Conservation (phyloP, 345 rosid genomes). For the Kernera saxatilis region DNA sequence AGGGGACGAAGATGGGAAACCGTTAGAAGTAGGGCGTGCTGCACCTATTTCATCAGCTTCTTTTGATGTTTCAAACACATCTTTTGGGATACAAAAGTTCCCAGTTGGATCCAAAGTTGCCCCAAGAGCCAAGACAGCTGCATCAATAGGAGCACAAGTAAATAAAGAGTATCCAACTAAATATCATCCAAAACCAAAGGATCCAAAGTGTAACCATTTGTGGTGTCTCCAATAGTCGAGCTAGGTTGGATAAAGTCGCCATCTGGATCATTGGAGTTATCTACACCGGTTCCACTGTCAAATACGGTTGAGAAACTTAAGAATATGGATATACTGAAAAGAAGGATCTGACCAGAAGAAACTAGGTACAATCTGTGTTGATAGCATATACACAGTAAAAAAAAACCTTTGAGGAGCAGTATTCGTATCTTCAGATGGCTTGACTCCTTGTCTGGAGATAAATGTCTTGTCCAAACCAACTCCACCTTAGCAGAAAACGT, state of each 20-base stretch:
- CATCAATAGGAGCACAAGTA: background rate
- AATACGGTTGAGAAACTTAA: background rate
- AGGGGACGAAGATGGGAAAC: slow-evolving; percentile 45
- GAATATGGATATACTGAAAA: background rate
- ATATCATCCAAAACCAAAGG: slow-evolving; percentile 3
- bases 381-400: background rate
- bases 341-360: background rate
- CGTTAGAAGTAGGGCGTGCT: slow-evolving; percentile 33
- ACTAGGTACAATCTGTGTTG: background rate
- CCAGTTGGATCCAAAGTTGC: slow-evolving; percentile 36
- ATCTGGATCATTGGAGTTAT: slow-evolving; percentile 3
- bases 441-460: slow-evolving; percentile 12
- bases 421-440: slow-evolving; percentile 20
- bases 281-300: slow-evolving; percentile 21
- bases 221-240: slow-evolving; percentile 1
- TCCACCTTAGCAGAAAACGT: slow-evolving; percentile 8
- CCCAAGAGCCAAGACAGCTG: slow-evolving; percentile 32
- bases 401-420: slow-evolving; percentile 26
- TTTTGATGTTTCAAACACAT: slow-evolving; percentile 35
- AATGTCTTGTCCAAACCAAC: slow-evolving; percentile 22
- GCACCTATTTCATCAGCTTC: slow-evolving; percentile 35
- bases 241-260: slow-evolving; percentile 10
- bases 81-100: slow-evolving; percentile 23
- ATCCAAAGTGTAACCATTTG: slow-evolving; percentile 30
- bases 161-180: slow-evolving; percentile 5